Evolutionary conservation across 768 basidiomycete genomes (phyloP).

Genomic region (Termitomyces sp.): DNA sequence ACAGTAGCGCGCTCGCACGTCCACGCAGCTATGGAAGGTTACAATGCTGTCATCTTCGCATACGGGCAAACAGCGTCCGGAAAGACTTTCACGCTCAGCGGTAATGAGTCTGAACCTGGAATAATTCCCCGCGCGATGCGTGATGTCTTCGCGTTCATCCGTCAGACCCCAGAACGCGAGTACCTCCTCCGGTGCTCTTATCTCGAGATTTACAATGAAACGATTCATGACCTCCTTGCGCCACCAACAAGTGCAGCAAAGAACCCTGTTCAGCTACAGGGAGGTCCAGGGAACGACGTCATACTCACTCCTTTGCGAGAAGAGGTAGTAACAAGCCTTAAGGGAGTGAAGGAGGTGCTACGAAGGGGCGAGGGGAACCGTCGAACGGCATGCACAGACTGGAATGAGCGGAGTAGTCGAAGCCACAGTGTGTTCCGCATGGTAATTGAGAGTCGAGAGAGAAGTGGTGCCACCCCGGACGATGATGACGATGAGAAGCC

Average conservation of each 20-base stretch:
- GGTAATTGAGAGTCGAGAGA: conserved; percentile 83
- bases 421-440: conserved; percentile 94
- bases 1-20: conserved; percentile 76
- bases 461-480: conserved; percentile 28
- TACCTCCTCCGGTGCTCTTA: conserved; percentile 96
- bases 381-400: conserved; percentile 94
- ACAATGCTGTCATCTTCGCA: conserved; percentile 93
- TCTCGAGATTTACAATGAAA: conserved; percentile 96
- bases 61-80: conserved; percentile 86
- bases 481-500: conserved; percentile 35
- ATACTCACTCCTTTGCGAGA: conserved; percentile 76
- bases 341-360: conserved; percentile 80
- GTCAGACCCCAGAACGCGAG: conserved; percentile 70
- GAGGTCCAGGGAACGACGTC: conserved; percentile 51
- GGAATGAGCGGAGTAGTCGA: conserved; percentile 93
- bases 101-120: conserved; percentile 79
- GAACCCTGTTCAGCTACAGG: conserved; percentile 70
- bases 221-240: conserved; percentile 80
- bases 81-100: conserved; percentile 54
- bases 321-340: conserved; percentile 89
- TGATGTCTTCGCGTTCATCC: conserved; percentile 85
- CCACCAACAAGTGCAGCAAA: conserved; percentile 48
- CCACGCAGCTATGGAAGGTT: conserved; percentile 93
- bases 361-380: conserved; percentile 82
- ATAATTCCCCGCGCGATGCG: conserved; percentile 92